Base-by-base conservation (phyloP, 1,284 basidiomycete species). In the Sporisorium scitamineum region DNA sequence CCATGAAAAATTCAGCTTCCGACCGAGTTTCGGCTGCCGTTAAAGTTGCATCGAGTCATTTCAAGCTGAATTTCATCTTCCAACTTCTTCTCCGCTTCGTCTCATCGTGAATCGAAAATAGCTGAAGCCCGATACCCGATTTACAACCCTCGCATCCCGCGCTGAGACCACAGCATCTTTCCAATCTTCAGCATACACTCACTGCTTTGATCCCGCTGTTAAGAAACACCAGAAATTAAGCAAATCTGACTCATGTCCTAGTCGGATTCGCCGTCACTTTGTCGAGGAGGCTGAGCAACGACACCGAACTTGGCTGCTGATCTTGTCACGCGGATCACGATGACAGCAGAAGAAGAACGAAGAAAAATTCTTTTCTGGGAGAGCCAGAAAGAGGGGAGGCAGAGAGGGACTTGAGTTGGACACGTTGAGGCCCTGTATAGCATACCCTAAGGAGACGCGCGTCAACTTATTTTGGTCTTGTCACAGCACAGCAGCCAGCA, bases 11-110 rank as follows among this genome's bases (percentile, higher is more conserved):
- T 39, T 39, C 16, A 39, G 37, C 37, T 39, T 39, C 37, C 37
- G 16, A 27, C 14, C 26, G 26, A 47, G 26, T n/a, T 26, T 47
- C 14, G 45, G 27, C 26, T 26, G 26, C 2, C 26, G 16, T 24
- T 48, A n/a, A n/a, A n/a, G n/a, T n/a, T n/a, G n/a, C n/a, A n/a
- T 48, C 47, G 47, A 48, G 47, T 48, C 47, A 48, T 29, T 48
- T 48, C n/a, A 10, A 7, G 16, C 14, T 18, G 6, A 22, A 48
- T 48, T 48, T 48, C 47, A 48, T 18, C 26, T 29, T 47, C 3
- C 5, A 18, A n/a, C 18, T 2, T 39, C 18, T 2, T 14, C n/a
- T n/a, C n/a, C n/a, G n/a, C n/a, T n/a, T n/a, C n/a, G 8, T 48
- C 27, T 3, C 14, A 48, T 48, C 47, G 26, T n/a, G 16, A 27